Evolutionary conservation across 768 basidiomycete species (phyloP), one percentile per base, ranked within the genome.

Genomic region (Lentinula aciculospora): DNA sequence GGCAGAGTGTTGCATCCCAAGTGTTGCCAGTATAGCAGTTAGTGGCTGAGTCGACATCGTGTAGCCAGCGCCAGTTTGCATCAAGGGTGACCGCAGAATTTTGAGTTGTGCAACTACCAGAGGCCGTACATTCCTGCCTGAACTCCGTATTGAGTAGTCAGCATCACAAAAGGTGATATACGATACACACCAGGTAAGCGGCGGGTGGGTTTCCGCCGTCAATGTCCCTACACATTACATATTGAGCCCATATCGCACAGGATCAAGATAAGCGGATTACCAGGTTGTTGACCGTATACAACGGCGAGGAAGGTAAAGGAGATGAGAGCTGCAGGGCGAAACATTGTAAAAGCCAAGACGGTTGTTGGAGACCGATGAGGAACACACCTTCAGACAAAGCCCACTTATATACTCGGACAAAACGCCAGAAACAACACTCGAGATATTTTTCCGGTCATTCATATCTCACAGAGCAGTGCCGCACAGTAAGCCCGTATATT

Each of bases 41-140:
- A 23, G 58, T 61, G 19, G 56, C 64, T 28, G 67, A 62, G 58
- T 62, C 62, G 58, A 66, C 69, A 36, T 62, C 64, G 66, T 79
- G 76, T 15, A 75, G 61, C 79, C 79, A 81, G 46, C 81, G 78
- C 79, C 79, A 82, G 72, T 81, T 81, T 58, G 75, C 58, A 66
- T 83, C 81, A 67, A 84, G 74, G 51, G 77, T 75, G 63, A 84
- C 72, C 29, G 69, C 56, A 7, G 70, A 68, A 17, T 42, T 49
- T 34, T 66, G 66, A n/a, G 71, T 72, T 6, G 68, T 70, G 69
- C 81, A 81, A 28, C 69, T 67, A 46, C 77, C 78, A 25, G 65
- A 55, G 44, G 72, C 66, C 15, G 80, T 76, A 67, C 82, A 83
- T 58, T 76, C 71, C 63, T 46, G 34, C 45, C 44, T 44, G 19